Percentiles rank a stretch among this genome's conserved stretches.
These are phyloP conservation scores for Lasiosphaeriaceae sp. DNA, from an alignment of 495 filamentous ascomycete genomes.

Conservation along the genomic window DNA sequence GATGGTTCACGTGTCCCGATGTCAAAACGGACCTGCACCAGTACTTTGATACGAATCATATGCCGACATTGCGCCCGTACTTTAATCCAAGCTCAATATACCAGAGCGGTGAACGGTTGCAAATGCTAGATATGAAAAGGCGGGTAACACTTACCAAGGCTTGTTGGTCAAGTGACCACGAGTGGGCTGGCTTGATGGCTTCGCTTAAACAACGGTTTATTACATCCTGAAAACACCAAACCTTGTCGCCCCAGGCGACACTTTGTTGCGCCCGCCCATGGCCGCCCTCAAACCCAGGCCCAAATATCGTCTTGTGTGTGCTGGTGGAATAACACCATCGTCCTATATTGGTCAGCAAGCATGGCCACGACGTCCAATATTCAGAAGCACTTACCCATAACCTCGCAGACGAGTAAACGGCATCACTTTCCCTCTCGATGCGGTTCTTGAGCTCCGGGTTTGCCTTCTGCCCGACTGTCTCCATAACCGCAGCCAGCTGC, in stretches of 20 bases:
- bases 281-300: constrained; percentile 80
- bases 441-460: constrained; percentile 77
- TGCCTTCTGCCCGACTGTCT: constrained; percentile 79
- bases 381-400: constrained; percentile 63
- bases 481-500: constrained; percentile 90
- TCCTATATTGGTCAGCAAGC: constrained; percentile 46
- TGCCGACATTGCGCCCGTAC: too few relatives aligned
- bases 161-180: too few relatives aligned
- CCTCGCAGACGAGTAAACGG: constrained; percentile 79
- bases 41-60: too few relatives aligned
- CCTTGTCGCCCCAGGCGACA: constrained; percentile 59
- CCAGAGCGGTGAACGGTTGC: too few relatives aligned
- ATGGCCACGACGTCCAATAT: not conserved
- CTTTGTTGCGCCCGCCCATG: constrained; percentile 60
- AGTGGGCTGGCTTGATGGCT: too few relatives aligned
- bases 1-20: too few relatives aligned
- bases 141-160: too few relatives aligned
- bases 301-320: constrained; percentile 78
- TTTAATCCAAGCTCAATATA: too few relatives aligned
- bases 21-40: too few relatives aligned
- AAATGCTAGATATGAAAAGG: too few relatives aligned
- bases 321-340: constrained; percentile 88
- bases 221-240: constrained; percentile 99
- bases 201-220: not conserved
- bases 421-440: constrained; percentile 89